These are phyloP conservation scores for Corynespora cassiicola DNA, from an alignment of 2,329 filamentous ascomycete genomes.

Conservation along the genomic window DNA sequence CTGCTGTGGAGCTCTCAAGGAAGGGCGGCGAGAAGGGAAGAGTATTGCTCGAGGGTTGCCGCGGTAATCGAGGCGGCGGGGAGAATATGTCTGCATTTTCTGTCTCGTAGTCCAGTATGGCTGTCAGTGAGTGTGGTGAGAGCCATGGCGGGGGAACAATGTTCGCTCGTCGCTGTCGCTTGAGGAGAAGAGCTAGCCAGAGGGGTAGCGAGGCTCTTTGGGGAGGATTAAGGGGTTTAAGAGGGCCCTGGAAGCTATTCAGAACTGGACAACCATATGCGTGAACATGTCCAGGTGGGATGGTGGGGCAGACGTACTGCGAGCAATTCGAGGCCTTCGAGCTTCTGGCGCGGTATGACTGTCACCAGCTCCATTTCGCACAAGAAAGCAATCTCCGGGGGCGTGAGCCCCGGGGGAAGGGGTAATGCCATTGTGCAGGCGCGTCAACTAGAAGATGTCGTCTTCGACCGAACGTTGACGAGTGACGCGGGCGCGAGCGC, in stretches of 20 bases:
- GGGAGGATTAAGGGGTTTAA: constrained; percentile 78
- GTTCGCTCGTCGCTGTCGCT: constrained; percentile 91
- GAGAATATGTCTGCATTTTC: constrained; percentile 74
- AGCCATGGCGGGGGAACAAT: constrained; percentile 93
- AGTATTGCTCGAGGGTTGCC: constrained; percentile 54
- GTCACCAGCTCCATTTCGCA: constrained; percentile 98
- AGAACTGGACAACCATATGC: constrained; percentile 10
- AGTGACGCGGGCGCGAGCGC: constrained; percentile 16
- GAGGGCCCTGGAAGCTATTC: constrained; percentile 68
- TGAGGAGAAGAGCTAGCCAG: constrained; percentile 94
- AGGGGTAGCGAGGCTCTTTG: constrained; percentile 81
- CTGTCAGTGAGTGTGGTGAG: constrained; percentile 73
- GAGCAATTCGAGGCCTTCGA: constrained; percentile 85
- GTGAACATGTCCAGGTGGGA: constrained; percentile 19
- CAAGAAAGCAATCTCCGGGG: constrained; percentile 88
- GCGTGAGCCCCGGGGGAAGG: constrained; percentile 72
- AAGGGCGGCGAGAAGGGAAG: constrained; percentile 69
- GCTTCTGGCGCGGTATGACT: constrained; percentile 85
- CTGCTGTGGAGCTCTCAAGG: constrained; percentile 74
- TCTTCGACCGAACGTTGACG: too few relatives aligned
- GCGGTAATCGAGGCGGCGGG: constrained; percentile 75
- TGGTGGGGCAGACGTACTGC: constrained; percentile 68
- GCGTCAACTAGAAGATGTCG: constrained; percentile 26
- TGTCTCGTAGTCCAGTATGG: constrained; percentile 83
- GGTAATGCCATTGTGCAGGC: constrained; percentile 63